Base-by-base conservation (phyloP, 352 stramenopile genomes). In the Elongisporangium prolatum region DNA sequence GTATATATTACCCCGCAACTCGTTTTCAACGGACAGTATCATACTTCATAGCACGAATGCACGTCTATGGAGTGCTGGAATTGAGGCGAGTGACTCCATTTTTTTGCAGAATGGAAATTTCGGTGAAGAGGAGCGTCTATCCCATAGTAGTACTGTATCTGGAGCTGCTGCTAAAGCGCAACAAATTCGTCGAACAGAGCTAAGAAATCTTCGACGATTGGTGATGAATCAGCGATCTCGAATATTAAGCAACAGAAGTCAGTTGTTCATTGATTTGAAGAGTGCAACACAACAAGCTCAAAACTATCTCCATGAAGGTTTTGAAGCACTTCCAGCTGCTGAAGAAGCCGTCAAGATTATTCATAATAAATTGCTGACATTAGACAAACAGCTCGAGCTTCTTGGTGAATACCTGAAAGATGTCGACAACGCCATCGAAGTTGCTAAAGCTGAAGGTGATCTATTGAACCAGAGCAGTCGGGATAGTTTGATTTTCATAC, bases 331-430 rank as follows among this genome's bases (percentile, higher is more conserved):
- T 14, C 84, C 84, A 1, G 81, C 74, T 54, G 84, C 84, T 22
- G 84, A 93, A 74, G 79, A 91, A 64, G 81, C 83, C 0, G 84
- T 92, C 48, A 88, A 82, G 58, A 92, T 90, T 25, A 90, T 94
- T 16, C 84, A 90, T 51, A 71, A 75, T 60, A 94, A 92, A 56
- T 89, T 94, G 59, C 61, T 91, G 10, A 63, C 74, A n/a, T 64
- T 92, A 37, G 84, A 94, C 38, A 70, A 90, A 50, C 74, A 94
- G 21, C 60, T 92, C 28, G 84, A 94, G 22, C 68, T 82, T 56
- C 52, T 94, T 6, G 65, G 70, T 17, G 61, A 77, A 28, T 77
- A 89, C 60, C 58, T 91, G 57, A 64, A 77, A 21, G 84, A 89
- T 63, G 81, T 93, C n/a, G 78, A 93, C 49, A 73, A 80, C 8